Evolutionary conservation across 192 early-diverging fungal genomes (phyloP), one percentile per base, ranked within the genome.

Genomic region (Mortierella claussenii): DNA sequence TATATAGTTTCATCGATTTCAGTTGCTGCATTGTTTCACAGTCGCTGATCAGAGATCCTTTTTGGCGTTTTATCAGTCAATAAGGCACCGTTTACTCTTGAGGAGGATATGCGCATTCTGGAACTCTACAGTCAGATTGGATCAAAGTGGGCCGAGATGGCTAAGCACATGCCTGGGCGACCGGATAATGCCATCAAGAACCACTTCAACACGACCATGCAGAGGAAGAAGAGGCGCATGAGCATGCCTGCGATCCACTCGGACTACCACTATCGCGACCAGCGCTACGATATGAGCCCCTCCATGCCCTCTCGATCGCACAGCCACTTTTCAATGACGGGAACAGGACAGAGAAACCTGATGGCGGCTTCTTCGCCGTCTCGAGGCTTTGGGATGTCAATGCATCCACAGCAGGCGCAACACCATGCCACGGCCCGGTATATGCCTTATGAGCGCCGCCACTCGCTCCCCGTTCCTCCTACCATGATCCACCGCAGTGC

Each of bases 181-280:
- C 71, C 71, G 0, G 71, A 76, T 34, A 76, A 76, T 43, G 71
- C 71, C 18, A 76, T 76, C 64, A 76, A 76, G 58, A 76, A 76
- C 53, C 71, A 76, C 24, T 76, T 76, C 53, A 76, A 76, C 34
- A 76, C 71, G 0, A 76, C 71, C 34, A 76, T 76, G 71, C 71
- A 76, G 33, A 53, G 71, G 17, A 76, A 76, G 64, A 76, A 76
- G 52, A 48, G 46, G 21, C 21, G 13, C 46, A 60, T 75, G 62
- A 60, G 63, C 40, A 65, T 75, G 55, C 62, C 62, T n/a, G 20
- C 33, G 0, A 75, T 75, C 10, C 62, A 65, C 40, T 27, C 68
- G 3, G 43, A 55, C 1, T 51, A 43, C 33, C 60, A 27, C 21
- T 60, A 34, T 47, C 59, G 31, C 26, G 51, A 62, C 11, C 50